Percentiles rank a stretch among this genome's conserved stretches.
Evolutionary conservation across 495 filamentous ascomycete genomes (phyloP).

Genomic region (Trichoderma erinaceum): DNA sequence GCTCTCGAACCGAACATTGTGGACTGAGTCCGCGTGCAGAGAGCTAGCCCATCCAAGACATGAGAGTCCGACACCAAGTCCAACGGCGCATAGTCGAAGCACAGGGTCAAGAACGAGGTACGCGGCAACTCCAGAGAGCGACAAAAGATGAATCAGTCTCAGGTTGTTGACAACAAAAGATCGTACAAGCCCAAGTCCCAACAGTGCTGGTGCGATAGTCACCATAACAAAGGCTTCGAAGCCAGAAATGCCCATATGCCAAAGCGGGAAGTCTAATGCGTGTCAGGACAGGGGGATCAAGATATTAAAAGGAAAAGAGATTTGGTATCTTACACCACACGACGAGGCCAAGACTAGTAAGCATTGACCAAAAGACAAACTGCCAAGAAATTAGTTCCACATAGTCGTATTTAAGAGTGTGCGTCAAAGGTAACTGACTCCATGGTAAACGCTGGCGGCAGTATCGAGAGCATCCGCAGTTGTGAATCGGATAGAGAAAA

Average conservation of each 20-base stretch:
- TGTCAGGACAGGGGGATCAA: constrained; percentile 21
- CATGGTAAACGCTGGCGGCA: constrained; percentile 85
- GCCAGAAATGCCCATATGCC: constrained; percentile 99
- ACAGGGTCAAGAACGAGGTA: constrained; percentile 70
- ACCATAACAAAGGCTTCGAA: constrained; percentile 85
- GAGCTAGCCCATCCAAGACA: constrained; percentile 79
- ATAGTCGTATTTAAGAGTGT: constrained; percentile 16
- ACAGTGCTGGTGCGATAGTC: constrained; percentile 76
- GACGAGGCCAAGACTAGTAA: constrained; percentile 79
- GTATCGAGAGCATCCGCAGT: constrained; percentile 73
- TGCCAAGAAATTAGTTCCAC: constrained; percentile 1
- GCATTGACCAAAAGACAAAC: constrained; percentile 81
- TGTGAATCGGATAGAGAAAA: constrained; percentile 67
- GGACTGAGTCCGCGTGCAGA: constrained; percentile 69
- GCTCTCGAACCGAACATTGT: constrained; percentile 68
- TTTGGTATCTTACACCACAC: constrained; percentile 75
- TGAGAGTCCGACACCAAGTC: constrained; percentile 68
- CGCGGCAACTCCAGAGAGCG: constrained; percentile 71
- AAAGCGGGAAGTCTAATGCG: constrained; percentile 82
- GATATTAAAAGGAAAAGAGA: not conserved
- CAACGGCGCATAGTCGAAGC: constrained; percentile 71
- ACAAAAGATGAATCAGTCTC: constrained; percentile 63
- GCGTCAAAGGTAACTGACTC: constrained; percentile 47
- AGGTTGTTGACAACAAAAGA: constrained; percentile 61
- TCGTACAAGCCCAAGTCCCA: constrained; percentile 64